Evolutionary conservation across 2,329 filamentous ascomycete species (phyloP), one percentile per base, ranked within the genome.

Genomic region (Furcasterigmium furcatum): DNA sequence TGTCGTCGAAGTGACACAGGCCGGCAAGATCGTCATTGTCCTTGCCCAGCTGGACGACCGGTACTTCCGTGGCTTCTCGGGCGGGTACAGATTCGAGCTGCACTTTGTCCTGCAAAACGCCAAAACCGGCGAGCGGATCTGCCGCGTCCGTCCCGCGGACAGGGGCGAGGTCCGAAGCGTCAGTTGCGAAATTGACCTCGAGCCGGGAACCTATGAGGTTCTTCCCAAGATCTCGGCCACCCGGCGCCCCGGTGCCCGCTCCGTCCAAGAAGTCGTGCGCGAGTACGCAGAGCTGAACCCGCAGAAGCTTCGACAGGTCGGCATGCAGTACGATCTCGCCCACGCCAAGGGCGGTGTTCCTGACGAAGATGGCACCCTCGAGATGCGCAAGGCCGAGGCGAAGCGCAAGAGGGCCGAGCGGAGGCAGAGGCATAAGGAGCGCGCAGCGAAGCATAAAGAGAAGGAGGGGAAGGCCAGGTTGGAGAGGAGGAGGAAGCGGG

Each of bases 151-250:
- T 1, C 56, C 62, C 7, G 58, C 57, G n/a, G 55, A 60, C 41
- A 52, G 52, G 12, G 64, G 61, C 55, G 64, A 84, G 70, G 76
- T 72, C 40, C 78, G 87, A 8, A 84, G 82, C 2, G 79, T 88
- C 13, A 87, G 80, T 46, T 84, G 81, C n/a, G 87, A 90, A 56
- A 70, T 88, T n/a, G 71, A 82, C 30, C 77, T 90, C 2, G 80
- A 87, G 25, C 73, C 84, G 0, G 86, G 86, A 6, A 76, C 70
- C 14, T 90, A 89, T 62, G 79, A 79, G 36, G 77, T 90, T 1
- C 66, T 88, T 9, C 79, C 87, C 55, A 88, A 86, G 58, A 76
- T 89, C 52, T 82, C 79, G 5, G 83, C 85, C 0, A 56, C 57
- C 22, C 57, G 67, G 12, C 70, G 72, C 9, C 64, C 72, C 8